phyloP scores from a whole-genome alignment of 257 asterid species.

The Hygrophila difformis region DNA sequence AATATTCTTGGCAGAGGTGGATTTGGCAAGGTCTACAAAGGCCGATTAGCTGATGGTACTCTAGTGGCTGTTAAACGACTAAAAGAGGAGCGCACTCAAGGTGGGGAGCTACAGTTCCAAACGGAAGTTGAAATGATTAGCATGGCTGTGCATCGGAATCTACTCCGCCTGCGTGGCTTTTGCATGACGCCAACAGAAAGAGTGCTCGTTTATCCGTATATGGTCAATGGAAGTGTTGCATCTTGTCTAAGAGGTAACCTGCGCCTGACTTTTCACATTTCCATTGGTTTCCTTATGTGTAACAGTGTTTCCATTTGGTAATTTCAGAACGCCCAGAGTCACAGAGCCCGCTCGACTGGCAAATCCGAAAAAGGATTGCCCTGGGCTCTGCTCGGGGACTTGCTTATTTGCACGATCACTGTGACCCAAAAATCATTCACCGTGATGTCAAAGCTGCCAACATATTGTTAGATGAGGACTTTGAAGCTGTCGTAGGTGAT shows the following conservation, averaged over 20 bases:
- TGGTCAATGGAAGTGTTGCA: slow-evolving; percentile 94
- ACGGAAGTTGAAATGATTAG: slow-evolving; percentile 93
- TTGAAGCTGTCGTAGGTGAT: slow-evolving; percentile 94
- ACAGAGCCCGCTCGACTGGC: slow-evolving; percentile 75
- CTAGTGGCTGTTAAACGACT: slow-evolving; percentile 86
- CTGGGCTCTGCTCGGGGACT: slow-evolving; percentile 90
- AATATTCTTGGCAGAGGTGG: slow-evolving; percentile 85
- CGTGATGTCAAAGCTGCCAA: slow-evolving; percentile 90
- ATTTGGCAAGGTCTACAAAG: slow-evolving; percentile 86
- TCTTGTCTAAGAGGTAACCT: slow-evolving; percentile 86
- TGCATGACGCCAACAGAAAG: slow-evolving; percentile 94
- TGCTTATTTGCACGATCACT: slow-evolving; percentile 87
- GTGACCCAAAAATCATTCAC: slow-evolving; percentile 86
- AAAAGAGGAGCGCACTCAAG: slow-evolving; percentile 79
- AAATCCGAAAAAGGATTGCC: slow-evolving; percentile 57
- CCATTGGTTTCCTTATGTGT: neutral
- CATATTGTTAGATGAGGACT: slow-evolving; percentile 77
- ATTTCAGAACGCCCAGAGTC: slow-evolving; percentile 59
- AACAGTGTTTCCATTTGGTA: slow-evolving; percentile 2
- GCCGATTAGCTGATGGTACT: slow-evolving; percentile 75
- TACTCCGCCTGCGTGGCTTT: slow-evolving; percentile 81
- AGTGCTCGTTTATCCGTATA: slow-evolving; percentile 71
- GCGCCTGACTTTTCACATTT: neutral
- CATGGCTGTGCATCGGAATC: slow-evolving; percentile 86
- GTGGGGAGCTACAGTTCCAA: slow-evolving; percentile 85